phyloP scores from a whole-genome alignment of 108 stramenopile genomes.

The Nitzschia putrida region DNA sequence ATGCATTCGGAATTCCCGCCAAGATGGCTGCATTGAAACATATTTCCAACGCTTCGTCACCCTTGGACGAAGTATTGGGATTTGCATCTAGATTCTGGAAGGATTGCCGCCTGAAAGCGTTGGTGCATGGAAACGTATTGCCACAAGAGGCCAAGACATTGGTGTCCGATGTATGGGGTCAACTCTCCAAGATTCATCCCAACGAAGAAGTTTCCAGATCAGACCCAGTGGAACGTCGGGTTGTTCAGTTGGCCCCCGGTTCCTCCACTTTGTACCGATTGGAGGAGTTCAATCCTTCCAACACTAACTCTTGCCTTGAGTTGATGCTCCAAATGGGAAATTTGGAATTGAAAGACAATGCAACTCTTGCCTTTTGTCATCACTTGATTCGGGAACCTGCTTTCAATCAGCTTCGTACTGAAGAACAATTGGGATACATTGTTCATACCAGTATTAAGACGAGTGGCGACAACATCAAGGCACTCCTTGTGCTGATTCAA shows the following conservation, averaged over 20 bases:
- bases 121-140: constrained; percentile 76
- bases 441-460: constrained; percentile 68
- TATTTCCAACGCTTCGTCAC: constrained; percentile 16
- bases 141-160: constrained; percentile 55
- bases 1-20: constrained; percentile 48
- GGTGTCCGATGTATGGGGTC: constrained; percentile 26
- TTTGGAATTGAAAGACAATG: constrained; percentile 35
- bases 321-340: constrained; percentile 49
- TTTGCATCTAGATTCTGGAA: constrained; percentile 48
- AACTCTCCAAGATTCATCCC: background rate
- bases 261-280: constrained; percentile 43
- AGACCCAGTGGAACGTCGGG: constrained; percentile 31
- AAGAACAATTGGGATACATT: constrained; percentile 90
- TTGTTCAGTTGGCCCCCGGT: constrained; percentile 50
- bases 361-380: constrained; percentile 58
- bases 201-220: background rate
- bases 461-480: constrained; percentile 62
- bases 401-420: constrained; percentile 84
- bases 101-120: constrained; percentile 48
- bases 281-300: constrained; percentile 46
- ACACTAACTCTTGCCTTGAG: constrained; percentile 48
- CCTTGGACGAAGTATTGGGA: constrained; percentile 35
- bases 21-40: constrained; percentile 39
- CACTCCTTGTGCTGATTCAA: constrained; percentile 59
- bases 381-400: constrained; percentile 80